Conservation (phyloP, 306 rosid genomes). For the Neltuma alba region DNA sequence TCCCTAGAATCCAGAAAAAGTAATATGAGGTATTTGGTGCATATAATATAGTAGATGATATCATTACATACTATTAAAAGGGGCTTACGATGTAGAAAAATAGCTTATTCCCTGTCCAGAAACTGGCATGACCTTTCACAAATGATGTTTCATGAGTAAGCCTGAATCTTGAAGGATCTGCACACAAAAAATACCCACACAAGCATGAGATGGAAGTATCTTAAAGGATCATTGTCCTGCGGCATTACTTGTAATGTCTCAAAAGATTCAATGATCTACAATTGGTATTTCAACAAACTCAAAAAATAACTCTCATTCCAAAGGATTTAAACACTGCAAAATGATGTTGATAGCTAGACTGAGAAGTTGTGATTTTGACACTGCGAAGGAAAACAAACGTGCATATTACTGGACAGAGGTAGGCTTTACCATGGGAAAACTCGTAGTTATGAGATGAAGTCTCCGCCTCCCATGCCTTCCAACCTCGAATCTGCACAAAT, state of each 20-base stretch:
- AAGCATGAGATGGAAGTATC: constrained; percentile 19
- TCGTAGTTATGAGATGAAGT: constrained; percentile 73
- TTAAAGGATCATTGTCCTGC: not conserved
- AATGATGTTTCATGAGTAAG: constrained; percentile 94
- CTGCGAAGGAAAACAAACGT: constrained; percentile 9
- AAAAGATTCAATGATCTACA: too few species aligned
- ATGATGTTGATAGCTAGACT: not conserved
- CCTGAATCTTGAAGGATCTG: constrained; percentile 89
- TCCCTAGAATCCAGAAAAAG: constrained; percentile 58
- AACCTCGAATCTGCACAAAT: constrained; percentile 77
- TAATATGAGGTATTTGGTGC: not conserved
- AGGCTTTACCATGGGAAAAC: constrained; percentile 65
- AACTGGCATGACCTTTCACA: constrained; percentile 83
- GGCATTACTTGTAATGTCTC: too few species aligned
- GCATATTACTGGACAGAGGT: constrained; percentile 28
- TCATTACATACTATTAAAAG: not conserved
- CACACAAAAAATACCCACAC: constrained; percentile 16
- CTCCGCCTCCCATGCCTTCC: constrained; percentile 96
- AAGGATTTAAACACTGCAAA: not conserved
- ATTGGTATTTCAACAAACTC: too few species aligned
- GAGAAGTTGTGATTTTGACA: not conserved
- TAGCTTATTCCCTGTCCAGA: constrained; percentile 71
- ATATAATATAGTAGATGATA: not conserved
- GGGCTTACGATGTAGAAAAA: constrained; percentile 87
- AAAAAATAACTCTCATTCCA: too few species aligned